Conservation (phyloP, 2,329 filamentous ascomycete genomes). For the Scedosporium aurantiacum region DNA sequence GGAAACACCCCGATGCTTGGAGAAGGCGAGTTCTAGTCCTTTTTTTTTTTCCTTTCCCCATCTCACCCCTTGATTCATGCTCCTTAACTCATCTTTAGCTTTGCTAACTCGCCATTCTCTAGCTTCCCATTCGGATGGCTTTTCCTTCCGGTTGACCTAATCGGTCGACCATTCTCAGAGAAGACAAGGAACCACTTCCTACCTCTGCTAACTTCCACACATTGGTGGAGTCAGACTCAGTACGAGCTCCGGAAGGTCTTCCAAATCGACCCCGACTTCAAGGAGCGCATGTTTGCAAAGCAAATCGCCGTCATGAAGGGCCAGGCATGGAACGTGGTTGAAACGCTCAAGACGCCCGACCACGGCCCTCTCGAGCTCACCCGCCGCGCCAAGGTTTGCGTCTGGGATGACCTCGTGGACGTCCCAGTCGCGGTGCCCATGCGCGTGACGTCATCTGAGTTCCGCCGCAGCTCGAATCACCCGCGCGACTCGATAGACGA, state of each 20-base stretch:
- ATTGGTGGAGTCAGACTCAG: conserved; percentile 96
- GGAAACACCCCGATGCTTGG: conserved; percentile 95
- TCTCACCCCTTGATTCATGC: neutral
- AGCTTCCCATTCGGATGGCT: conserved; percentile 98
- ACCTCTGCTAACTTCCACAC: conserved; percentile 84
- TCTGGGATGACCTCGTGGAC: conserved; percentile 97
- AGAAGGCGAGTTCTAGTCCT: conserved; percentile 32
- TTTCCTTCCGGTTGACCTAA: conserved; percentile 90
- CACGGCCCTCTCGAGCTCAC: conserved; percentile 92
- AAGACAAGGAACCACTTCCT: conserved; percentile 90
- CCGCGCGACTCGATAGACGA: conserved; percentile 48
- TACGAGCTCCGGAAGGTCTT: conserved; percentile 78
- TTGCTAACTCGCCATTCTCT: conserved; percentile 2
- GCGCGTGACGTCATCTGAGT: conserved; percentile 73
- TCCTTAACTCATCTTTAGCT: neutral
- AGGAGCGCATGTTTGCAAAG: conserved; percentile 97
- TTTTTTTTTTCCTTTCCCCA: too few relatives aligned
- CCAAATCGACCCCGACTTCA: conserved; percentile 86
- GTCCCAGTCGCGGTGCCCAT: conserved; percentile 90
- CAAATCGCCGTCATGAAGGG: conserved; percentile 99
- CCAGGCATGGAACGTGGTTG: conserved; percentile 97
- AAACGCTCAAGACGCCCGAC: conserved; percentile 85
- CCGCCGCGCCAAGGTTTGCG: conserved; percentile 78
- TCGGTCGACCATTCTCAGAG: conserved; percentile 91
- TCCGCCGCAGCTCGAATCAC: conserved; percentile 52